Base-by-base conservation (phyloP, 2,329 filamentous ascomycete species). In the Verticillium dahliae region DNA sequence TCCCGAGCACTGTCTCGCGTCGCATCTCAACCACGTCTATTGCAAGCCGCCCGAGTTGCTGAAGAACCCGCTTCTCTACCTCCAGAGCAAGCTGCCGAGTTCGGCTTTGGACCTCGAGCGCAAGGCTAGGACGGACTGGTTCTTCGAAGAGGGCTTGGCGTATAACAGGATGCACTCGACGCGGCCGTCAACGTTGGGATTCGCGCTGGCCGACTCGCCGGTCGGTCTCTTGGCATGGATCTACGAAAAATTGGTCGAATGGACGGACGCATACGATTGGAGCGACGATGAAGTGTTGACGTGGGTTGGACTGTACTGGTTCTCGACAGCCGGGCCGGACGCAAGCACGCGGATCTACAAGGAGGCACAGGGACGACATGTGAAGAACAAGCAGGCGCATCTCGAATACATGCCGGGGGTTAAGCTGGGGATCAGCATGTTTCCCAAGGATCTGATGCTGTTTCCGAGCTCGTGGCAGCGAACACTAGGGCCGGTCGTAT, bases 221-320 rank as follows among this genome's bases (percentile, higher is more conserved):
- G 83, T 90, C 0, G 89, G 83, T 0, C 75, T 92, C 3, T 77
- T 94, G 1, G 85, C 89, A 0, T 95, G 91, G 91, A 86, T 94
- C 38, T 90, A 90, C 66, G 91, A 94, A 74, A 94, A 94, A 71
- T 75, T 94, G 41, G 85, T 88, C 66, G 87, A 90, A 67, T 94
- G 90, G 90, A 87, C 86, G 0, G 90, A 93, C 67, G 68, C 67
- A 1, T 92, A 92, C 69, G 76, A 82, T 0, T 93, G 90, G 90
- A 88, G 85, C 0, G 87, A 91, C 63, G 89, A 92, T 60, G 90
- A 93, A 74, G 81, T 93, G 9, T 74, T 91, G 33, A 90, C 86
- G 0, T 94, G 90, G 90, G 74, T 92, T 1, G 85, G 80, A 58
- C 82, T 93, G 45, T 93, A 93, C 71, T 85, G 82, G 70, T 92